These are phyloP conservation scores for Epichloe scottii DNA, from an alignment of 2,329 filamentous ascomycete genomes.

Conservation along the genomic window DNA sequence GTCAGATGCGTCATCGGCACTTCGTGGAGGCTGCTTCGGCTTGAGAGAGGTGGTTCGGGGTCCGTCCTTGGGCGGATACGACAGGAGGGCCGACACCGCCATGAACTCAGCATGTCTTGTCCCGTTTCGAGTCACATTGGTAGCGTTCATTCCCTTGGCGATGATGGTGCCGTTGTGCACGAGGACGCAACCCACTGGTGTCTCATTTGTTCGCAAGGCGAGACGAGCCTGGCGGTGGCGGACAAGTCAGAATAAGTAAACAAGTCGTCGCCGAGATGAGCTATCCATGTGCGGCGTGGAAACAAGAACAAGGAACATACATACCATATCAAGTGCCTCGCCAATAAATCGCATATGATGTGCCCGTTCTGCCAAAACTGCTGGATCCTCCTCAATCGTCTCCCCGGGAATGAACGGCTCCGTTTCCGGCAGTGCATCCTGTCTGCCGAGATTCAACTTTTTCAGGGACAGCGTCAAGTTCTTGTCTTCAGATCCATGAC, in stretches of 20 bases:
- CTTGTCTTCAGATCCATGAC: neutral
- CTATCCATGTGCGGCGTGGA: neutral
- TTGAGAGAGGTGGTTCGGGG: conserved; percentile 20
- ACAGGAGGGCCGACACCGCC: conserved; percentile 52
- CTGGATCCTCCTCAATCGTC: conserved; percentile 13
- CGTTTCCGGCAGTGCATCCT: neutral
- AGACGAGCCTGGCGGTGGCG: conserved; percentile 56
- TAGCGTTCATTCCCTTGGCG: conserved; percentile 90
- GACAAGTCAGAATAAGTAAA: too few relatives aligned
- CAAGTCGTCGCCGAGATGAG: too few relatives aligned
- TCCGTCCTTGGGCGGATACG: conserved; percentile 22
- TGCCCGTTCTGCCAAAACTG: conserved; percentile 19
- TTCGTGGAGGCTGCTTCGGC: conserved; percentile 17
- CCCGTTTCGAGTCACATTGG: conserved; percentile 79
- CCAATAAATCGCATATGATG: conserved; percentile 54
- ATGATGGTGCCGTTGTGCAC: conserved; percentile 71
- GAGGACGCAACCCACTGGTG: conserved; percentile 90
- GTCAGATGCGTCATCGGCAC: conserved; percentile 12
- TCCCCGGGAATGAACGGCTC: neutral
- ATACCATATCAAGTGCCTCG: conserved; percentile 76
- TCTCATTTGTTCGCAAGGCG: conserved; percentile 77
- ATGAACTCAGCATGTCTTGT: conserved; percentile 94
- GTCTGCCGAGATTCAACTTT: conserved; percentile 10
- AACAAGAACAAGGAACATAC: conserved; percentile 19
- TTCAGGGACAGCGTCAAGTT: conserved; percentile 9